A percentile compares a stretch with the other conserved stretches of the same genome.
These are phyloP conservation scores for Arthrobotrys iridis DNA, from an alignment of 2,329 filamentous ascomycete genomes.

Conservation along the genomic window DNA sequence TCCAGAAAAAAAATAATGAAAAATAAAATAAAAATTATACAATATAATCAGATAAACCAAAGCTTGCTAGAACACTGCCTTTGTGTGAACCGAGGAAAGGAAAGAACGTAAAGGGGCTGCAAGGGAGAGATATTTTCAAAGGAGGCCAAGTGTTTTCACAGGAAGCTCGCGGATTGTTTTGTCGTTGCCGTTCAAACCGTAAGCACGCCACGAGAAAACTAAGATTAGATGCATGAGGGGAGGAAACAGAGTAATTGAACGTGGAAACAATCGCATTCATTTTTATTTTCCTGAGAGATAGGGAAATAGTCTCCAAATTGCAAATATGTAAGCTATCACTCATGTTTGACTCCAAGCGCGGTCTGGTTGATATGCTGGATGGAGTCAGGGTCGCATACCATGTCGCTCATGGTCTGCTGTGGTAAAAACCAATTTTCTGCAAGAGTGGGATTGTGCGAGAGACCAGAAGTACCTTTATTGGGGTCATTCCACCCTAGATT, in stretches of 20 bases:
- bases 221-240: neutral
- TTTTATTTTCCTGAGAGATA: neutral
- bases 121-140: too few relatives aligned
- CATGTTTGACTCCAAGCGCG: constrained; percentile 41
- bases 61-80: constrained; percentile 10
- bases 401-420: constrained; percentile 26
- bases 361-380: constrained; percentile 44
- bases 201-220: neutral
- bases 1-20: neutral
- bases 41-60: constrained; percentile 1
- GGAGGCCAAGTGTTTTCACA: too few relatives aligned
- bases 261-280: neutral
- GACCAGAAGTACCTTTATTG: constrained; percentile 7
- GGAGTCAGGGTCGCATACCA: constrained; percentile 40
- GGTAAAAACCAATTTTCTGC: constrained; percentile 50
- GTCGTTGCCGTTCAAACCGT: constrained; percentile 6
- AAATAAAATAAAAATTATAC: constrained; percentile 9
- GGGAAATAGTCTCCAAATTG: neutral
- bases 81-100: neutral
- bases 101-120: too few relatives aligned
- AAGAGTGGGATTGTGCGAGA: constrained; percentile 20
- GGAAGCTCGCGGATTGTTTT: neutral
- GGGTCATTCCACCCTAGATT: constrained; percentile 33
- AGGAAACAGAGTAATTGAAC: neutral
- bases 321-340: constrained; percentile 5